These are phyloP conservation scores for Coemansia sp. DNA, from an alignment of 192 early-diverging fungal species.

Conservation along the genomic window DNA sequence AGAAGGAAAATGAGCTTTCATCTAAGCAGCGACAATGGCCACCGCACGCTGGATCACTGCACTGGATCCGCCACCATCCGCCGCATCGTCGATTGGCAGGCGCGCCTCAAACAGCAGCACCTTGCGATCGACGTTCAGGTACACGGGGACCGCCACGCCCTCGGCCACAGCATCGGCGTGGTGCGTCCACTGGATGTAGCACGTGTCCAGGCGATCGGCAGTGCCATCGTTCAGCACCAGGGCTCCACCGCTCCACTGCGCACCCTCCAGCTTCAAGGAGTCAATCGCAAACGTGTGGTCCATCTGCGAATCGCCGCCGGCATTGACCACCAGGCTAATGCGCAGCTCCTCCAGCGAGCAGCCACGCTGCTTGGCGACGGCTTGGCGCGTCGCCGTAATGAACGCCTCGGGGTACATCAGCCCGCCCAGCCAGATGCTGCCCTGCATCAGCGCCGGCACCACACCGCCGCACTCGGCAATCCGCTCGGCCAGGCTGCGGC, in stretches of 20 bases:
- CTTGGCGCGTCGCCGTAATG: slow-evolving; percentile 85
- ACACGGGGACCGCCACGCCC: slow-evolving; percentile 51
- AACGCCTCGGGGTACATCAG: slow-evolving; percentile 86
- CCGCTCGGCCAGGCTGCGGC: slow-evolving; percentile 46
- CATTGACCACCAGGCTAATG: slow-evolving; percentile 46
- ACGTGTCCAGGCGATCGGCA: slow-evolving; percentile 18
- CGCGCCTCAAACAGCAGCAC: slow-evolving; percentile 54
- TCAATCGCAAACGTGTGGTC: slow-evolving; percentile 15
- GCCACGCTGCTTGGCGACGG: slow-evolving; percentile 61
- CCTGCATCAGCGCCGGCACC: slow-evolving; percentile 9
- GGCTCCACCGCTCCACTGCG: slow-evolving; percentile 8
- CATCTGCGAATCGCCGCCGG: neutral
- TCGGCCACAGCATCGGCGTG: neutral
- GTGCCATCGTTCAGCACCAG: slow-evolving; percentile 41
- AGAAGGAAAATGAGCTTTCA: no score
- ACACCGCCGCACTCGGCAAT: neutral
- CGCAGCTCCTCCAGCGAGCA: slow-evolving; percentile 82
- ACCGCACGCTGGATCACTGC: slow-evolving; percentile 56
- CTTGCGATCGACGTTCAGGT: slow-evolving; percentile 59
- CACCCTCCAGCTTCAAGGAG: slow-evolving; percentile 52
- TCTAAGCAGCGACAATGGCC: slow-evolving; percentile 50
- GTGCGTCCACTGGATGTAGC: slow-evolving; percentile 37
- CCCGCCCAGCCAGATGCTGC: slow-evolving; percentile 76
- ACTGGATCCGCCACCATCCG: neutral
- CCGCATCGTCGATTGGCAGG: slow-evolving; percentile 9